These are phyloP conservation scores for Trifolium fragiferum DNA, from an alignment of 306 rosid genomes.

Conservation along the genomic window DNA sequence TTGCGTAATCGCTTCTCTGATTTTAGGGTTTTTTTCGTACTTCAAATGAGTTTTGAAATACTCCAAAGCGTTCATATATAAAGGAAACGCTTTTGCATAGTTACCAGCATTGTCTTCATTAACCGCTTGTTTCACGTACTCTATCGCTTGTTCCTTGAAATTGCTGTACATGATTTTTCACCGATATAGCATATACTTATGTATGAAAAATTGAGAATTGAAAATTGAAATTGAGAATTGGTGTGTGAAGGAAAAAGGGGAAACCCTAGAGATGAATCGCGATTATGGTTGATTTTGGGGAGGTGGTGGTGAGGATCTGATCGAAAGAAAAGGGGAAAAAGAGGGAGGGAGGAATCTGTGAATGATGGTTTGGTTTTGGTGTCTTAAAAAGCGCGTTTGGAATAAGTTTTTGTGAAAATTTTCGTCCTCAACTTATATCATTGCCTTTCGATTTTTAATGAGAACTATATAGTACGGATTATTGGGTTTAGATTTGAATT, in stretches of 20 bases:
- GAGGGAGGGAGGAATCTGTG: neutral
- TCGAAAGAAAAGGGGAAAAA: neutral
- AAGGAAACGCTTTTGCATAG: constrained; percentile 93
- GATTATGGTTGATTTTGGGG: neutral
- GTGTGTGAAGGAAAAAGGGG: neutral
- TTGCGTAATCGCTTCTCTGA: constrained; percentile 92
- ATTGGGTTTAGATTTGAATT: no score
- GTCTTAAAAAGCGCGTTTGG: neutral
- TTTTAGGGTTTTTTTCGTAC: constrained; percentile 98
- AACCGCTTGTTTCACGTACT: constrained; percentile 97
- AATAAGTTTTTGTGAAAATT: neutral
- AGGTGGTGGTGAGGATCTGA: constrained; percentile 6
- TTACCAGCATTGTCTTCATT: constrained; percentile 91
- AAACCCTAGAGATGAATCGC: neutral
- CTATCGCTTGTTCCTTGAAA: constrained; percentile 98
- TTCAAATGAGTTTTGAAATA: constrained; percentile 92
- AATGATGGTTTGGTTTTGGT: neutral
- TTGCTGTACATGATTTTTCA: constrained; percentile 82
- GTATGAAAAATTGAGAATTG: constrained; percentile 3
- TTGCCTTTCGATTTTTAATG: no score
- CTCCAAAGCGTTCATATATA: constrained; percentile 96
- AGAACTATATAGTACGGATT: no score
- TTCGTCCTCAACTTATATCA: neutral
- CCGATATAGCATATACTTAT: constrained; percentile 34
- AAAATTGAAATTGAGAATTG: neutral